Percentiles rank a stretch among this genome's conserved stretches.
Conservation (phyloP, 2,329 filamentous ascomycete species). For the Elsinoe ampelina region DNA sequence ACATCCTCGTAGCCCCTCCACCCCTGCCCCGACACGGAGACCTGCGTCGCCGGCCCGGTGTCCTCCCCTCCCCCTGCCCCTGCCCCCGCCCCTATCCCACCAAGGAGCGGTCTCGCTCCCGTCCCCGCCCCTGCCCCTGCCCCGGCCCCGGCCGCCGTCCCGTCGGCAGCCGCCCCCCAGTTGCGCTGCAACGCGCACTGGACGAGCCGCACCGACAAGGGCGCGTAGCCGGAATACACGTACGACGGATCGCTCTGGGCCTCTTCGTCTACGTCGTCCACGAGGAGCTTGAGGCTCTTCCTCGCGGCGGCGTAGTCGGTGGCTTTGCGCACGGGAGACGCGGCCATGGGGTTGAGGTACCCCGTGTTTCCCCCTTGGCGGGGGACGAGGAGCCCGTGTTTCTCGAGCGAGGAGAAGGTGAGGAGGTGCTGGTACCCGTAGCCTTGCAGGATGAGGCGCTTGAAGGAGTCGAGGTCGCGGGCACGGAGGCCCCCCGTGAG, state of each 20-base stretch:
- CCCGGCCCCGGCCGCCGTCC: conserved; percentile 31
- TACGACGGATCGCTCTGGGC: conserved; percentile 95
- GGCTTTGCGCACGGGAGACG: conserved; percentile 42
- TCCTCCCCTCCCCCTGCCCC: conserved; percentile 26
- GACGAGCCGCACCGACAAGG: conserved; percentile 79
- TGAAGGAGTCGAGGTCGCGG: conserved; percentile 83
- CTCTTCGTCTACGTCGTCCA: conserved; percentile 93
- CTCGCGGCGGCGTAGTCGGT: conserved; percentile 78
- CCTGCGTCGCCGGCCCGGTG: conserved; percentile 42
- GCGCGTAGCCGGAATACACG: conserved; percentile 94
- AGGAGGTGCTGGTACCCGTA: conserved; percentile 94
- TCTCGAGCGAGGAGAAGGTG: conserved; percentile 80
- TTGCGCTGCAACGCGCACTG: conserved; percentile 91
- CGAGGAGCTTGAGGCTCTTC: conserved; percentile 77
- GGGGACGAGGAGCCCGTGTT: conserved; percentile 74
- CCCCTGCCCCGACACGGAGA: conserved; percentile 35
- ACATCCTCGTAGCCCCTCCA: conserved; percentile 93
- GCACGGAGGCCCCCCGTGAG: conserved; percentile 80
- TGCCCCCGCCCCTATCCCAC: conserved; percentile 29
- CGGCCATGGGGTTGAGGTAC: conserved; percentile 69
- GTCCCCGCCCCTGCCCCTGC: no score
- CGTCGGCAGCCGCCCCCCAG: conserved; percentile 48
- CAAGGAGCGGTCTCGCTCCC: no score
- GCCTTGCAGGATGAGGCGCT: conserved; percentile 76
- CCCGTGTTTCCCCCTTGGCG: conserved; percentile 62